A percentile compares a stretch with the other conserved stretches of the same genome.
These are phyloP conservation scores for Candida sanyiensis DNA, from an alignment of 805 yeast genomes.

Conservation along the genomic window DNA sequence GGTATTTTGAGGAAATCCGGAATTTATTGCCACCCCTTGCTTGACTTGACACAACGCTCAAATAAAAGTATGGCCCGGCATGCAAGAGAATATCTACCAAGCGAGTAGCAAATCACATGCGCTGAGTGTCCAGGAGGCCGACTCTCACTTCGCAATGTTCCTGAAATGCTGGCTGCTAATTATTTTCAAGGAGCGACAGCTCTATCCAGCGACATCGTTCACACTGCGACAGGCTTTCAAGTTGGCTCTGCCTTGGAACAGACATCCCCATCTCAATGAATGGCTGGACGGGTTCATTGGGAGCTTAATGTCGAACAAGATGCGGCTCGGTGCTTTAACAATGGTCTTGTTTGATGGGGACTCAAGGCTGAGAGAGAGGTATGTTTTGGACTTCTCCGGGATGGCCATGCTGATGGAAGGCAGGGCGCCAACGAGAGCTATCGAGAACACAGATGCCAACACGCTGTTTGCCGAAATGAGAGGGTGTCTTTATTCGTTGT, in stretches of 20 bases:
- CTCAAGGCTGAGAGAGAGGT: constrained; percentile 32
- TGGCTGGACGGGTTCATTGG: constrained; percentile 11
- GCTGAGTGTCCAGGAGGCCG: constrained; percentile 7
- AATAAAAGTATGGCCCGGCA: too few species aligned
- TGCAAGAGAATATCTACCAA: background rate
- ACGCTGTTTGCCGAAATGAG: constrained; percentile 19
- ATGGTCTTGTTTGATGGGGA: constrained; percentile 31
- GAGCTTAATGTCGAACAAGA: constrained; percentile 4
- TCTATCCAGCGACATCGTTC: constrained; percentile 33
- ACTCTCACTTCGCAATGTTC: constrained; percentile 22
- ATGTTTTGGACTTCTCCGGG: constrained; percentile 30
- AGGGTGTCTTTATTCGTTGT: constrained; percentile 16
- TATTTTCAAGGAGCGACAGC: constrained; percentile 31
- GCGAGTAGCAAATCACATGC: background rate
- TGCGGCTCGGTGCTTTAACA: constrained; percentile 17
- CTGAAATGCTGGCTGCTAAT: constrained; percentile 34
- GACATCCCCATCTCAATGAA: constrained; percentile 37
- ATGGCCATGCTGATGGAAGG: constrained; percentile 21
- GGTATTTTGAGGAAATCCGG: too few species aligned
- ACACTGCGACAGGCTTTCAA: constrained; percentile 37
- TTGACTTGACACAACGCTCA: too few species aligned
- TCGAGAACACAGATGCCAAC: constrained; percentile 4
- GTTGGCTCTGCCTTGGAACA: constrained; percentile 35
- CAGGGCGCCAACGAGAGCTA: constrained; percentile 8
- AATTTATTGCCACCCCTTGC: too few species aligned